Evolutionary conservation across 345 rosid species (phyloP).

Genomic region (Geranium brycei): DNA sequence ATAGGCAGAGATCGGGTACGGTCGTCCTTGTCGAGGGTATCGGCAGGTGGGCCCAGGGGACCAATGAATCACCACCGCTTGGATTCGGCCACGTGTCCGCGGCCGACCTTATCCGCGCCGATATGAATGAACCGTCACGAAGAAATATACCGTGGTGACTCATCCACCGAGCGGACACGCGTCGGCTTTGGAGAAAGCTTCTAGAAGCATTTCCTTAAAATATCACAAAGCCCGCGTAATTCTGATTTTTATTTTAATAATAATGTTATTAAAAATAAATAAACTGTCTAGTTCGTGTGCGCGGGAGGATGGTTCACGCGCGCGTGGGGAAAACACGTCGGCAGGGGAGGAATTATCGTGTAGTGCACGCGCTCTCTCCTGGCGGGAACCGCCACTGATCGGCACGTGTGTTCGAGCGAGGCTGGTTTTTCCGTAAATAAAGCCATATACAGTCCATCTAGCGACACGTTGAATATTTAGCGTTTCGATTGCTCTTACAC

Average conservation of each 20-base stretch:
- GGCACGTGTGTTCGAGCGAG: not conserved
- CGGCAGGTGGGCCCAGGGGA: constrained; percentile 18
- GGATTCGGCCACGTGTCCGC: constrained; percentile 22
- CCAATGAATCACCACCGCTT: constrained; percentile 9
- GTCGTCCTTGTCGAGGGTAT: constrained; percentile 42
- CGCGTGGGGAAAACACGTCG: constrained; percentile 13
- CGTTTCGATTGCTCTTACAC: too few species aligned
- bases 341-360: not conserved
- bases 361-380: constrained; percentile 17
- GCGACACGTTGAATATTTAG: too few species aligned
- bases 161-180: constrained; percentile 16
- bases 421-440: constrained; percentile 1
- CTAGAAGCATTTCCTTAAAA: constrained; percentile 4
- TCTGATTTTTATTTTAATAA: too few species aligned
- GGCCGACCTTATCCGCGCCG: constrained; percentile 26
- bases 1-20: constrained; percentile 30
- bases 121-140: not conserved
- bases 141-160: constrained; percentile 7
- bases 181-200: constrained; percentile 5
- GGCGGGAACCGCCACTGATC: not conserved
- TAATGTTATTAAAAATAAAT: too few species aligned
- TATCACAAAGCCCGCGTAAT: not conserved
- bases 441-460: too few species aligned
- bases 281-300: not conserved
- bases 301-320: constrained; percentile 13